Evolutionary conservation across 768 basidiomycete genomes (phyloP).

Genomic region (Termitomyces sp.): DNA sequence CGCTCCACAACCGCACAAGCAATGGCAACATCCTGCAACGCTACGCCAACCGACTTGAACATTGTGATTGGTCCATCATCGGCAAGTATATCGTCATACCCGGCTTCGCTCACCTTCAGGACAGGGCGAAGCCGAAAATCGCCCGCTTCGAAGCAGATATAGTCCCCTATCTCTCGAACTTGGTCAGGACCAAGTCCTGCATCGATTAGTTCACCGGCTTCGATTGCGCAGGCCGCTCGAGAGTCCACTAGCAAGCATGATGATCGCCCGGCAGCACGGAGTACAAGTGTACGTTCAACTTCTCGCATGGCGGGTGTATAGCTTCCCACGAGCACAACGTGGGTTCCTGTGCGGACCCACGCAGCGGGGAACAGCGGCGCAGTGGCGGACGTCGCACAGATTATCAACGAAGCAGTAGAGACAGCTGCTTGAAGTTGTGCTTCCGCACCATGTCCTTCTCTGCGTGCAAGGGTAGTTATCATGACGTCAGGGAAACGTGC

Average conservation of each 20-base stretch:
- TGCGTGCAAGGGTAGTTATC: constrained; percentile 16
- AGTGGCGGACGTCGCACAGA: constrained; percentile 74
- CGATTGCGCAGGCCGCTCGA: constrained; percentile 55
- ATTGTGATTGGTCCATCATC: constrained; percentile 33
- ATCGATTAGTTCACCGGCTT: constrained; percentile 80
- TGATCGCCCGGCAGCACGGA: constrained; percentile 33
- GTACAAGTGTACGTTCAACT: constrained; percentile 52
- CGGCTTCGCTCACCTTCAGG: not conserved
- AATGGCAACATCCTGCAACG: constrained; percentile 84
- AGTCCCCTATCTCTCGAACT: constrained; percentile 66
- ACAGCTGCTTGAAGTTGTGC: constrained; percentile 27
- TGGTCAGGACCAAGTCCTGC: constrained; percentile 32
- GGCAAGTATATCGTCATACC: constrained; percentile 1
- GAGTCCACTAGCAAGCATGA: constrained; percentile 67
- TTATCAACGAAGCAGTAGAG: constrained; percentile 46
- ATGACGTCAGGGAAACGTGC: constrained; percentile 19
- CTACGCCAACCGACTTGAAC: constrained; percentile 87
- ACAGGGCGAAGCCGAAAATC: constrained; percentile 1
- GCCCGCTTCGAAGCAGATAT: constrained; percentile 28
- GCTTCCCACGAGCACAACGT: constrained; percentile 75
- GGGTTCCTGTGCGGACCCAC: constrained; percentile 57
- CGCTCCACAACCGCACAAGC: constrained; percentile 66
- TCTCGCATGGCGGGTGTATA: constrained; percentile 82
- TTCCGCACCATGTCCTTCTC: not conserved
- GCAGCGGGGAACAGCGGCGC: constrained; percentile 62